Conservation (phyloP, 805 yeast genomes). For the Candida khao-thaluensis region DNA sequence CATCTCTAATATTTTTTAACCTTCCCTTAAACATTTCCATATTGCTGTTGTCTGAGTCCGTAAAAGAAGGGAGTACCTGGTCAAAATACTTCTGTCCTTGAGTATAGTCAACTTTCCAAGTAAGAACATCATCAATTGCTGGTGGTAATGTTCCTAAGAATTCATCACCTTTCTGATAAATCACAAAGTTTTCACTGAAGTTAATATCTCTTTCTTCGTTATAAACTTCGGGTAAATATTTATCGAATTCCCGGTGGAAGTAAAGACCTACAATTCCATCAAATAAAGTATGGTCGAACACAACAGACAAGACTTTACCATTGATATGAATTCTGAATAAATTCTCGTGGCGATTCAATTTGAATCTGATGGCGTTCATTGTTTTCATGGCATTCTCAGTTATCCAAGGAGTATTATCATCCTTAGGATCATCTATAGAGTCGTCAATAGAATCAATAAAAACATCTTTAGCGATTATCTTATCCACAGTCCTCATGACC, state of each 20-base stretch:
- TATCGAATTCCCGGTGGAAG: conserved; percentile 35
- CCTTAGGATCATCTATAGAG: conserved; percentile 11
- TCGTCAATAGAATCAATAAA: conserved; percentile 10
- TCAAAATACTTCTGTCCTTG: conserved; percentile 15
- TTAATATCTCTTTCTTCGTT: conserved; percentile 11
- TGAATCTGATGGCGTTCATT: conserved; percentile 21
- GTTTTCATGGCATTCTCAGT: conserved; percentile 30
- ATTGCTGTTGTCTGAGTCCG: neutral
- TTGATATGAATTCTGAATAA: conserved; percentile 28
- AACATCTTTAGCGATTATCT: conserved; percentile 26
- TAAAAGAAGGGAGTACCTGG: conserved; percentile 9
- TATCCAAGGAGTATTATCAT: conserved; percentile 9
- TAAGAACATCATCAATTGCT: conserved; percentile 32
- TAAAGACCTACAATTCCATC: conserved; percentile 37
- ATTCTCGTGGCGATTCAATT: conserved; percentile 24
- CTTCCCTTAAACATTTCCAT: conserved; percentile 14
- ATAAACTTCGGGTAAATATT: conserved; percentile 14
- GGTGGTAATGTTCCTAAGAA: conserved; percentile 27
- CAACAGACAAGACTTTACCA: conserved; percentile 24
- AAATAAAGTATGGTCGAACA: conserved; percentile 38
- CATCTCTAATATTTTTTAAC: conserved; percentile 7
- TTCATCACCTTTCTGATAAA: conserved; percentile 17
- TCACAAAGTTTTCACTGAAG: neutral
- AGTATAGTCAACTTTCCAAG: conserved; percentile 26
- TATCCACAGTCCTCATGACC: conserved; percentile 24